Evolutionary conservation across 169 alveolate species (phyloP), one percentile per base, ranked within the genome.

Genomic region (Amoebophrya sp.): DNA sequence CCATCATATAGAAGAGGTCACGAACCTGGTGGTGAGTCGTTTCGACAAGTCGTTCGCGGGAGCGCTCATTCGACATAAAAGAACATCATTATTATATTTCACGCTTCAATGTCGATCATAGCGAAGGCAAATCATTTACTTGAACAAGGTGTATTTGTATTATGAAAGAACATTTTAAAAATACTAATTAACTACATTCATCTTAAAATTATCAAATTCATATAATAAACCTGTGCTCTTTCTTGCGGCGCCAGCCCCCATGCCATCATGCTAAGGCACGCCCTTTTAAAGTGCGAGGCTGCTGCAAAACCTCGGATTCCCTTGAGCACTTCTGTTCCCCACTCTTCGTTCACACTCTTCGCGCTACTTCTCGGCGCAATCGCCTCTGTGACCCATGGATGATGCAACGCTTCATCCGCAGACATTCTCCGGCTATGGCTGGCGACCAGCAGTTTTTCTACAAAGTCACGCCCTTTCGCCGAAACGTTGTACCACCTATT

Each of bases 381-480:
- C 36, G 36, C 83, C 33, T 65, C 83, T 0, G 55, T 65, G 77
- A 90, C 47, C 95, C 95, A 93, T 40, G 95, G 95, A 78, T 93
- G 95, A 2, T 93, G 91, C 47, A 93, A 24, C 34, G 94, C 95
- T 38, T 76, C 90, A 34, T 76, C 76, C 41, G 95, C 93, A 41
- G 91, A 90, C 55, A 93, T 53, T 41, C 95, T 91, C 41, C 92
- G 90, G 39, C 47, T 90, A 12, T 90, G 93, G 34, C 83, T 47
- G 38, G 91, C 93, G 38, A 92, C 76, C 76, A 93, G 89, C 40
- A 93, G 91, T 40, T 92, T 89, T 54, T 78, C 89, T 29, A 93
- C 93, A 39, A 93, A 91, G 76, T 93, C 95, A 36, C 83, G 90
- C 3, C 93, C 95, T n/a, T 89, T 55, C 26, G 94, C 91, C 47